Base-by-base conservation (phyloP, 495 filamentous ascomycete species). In the Penicillium atrosanguineum region DNA sequence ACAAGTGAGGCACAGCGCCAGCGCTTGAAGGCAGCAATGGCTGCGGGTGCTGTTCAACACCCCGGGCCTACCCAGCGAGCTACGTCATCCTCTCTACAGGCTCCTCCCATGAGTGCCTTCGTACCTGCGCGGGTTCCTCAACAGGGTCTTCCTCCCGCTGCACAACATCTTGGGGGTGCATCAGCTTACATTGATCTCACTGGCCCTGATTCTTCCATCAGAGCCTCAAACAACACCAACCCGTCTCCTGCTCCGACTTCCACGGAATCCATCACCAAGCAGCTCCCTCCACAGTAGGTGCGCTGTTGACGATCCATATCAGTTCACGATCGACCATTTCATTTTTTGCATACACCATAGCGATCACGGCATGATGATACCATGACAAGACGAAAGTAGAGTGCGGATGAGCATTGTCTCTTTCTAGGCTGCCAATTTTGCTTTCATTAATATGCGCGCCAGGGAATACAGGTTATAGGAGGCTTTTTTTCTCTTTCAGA, bases 1-100 rank as follows among this genome's bases (percentile, higher is more conserved):
- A 77, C 78, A 7, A 64, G 70, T 40, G 56, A 84, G n/a, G 74
- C 75, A 7, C 69, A 73, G 28, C 53, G 52, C 3, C 34, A 54
- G 9, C 52, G 55, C 29, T 53, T n/a, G 15, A 44, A 42, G 31
- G 31, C 31, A 14, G 31, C 31, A 14, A 34, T 34, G 31, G 11
- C 31, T 12, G 9, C 31, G 3, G 14, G 14, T 12, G 31, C 11
- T 14, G 11, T 34, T 34, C 31, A 34, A 14, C 31, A 11, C 9
- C 11, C 11, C 9, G 14, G 12, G 31, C 3, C 31, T 34, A 11
- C 31, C 12, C 31, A 34, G 9, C 11, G 14, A 14, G 3, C 11
- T 34, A 34, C 31, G 7, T 2, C 28, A 31, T 8, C 28, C 7
- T 3, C 28, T 12, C 28, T 12, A 7, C 28, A 31, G 3, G 11